Evolutionary conservation across 257 asterid genomes (phyloP).

Genomic region (Echites panduratus): DNA sequence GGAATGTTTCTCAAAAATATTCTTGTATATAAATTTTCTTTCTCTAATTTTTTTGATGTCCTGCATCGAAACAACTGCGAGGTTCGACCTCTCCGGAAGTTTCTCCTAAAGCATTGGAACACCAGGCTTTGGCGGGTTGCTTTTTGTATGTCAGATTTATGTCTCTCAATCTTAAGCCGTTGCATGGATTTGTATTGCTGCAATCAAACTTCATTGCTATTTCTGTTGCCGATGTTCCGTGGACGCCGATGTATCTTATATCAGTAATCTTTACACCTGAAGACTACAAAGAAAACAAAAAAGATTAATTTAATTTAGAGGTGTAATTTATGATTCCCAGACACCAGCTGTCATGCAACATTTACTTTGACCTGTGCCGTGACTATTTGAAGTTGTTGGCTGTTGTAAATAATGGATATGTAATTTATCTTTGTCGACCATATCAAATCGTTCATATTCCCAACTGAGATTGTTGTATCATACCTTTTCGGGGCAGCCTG

Average conservation of each 20-base stretch:
- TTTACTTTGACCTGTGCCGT: too few relatives aligned
- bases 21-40: not conserved
- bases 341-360: too few relatives aligned
- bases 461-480: too few relatives aligned
- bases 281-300: not conserved
- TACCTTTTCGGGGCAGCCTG: slow-evolving; percentile 1
- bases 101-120: not conserved
- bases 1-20: not conserved
- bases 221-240: slow-evolving; percentile 3
- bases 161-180: not conserved
- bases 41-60: not conserved
- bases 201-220: slow-evolving; percentile 8
- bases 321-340: too few relatives aligned
- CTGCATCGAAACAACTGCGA: not conserved
- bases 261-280: not conserved
- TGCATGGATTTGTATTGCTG: slow-evolving; percentile 1
- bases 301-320: too few relatives aligned
- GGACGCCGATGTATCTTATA: not conserved
- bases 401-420: too few relatives aligned
- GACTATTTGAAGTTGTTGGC: too few relatives aligned
- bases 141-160: not conserved
- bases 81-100: not conserved
- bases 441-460: too few relatives aligned
- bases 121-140: not conserved
- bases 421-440: too few relatives aligned